These are phyloP conservation scores for Aspergillus vadensis DNA, from an alignment of 2,329 filamentous ascomycete species.

Conservation along the genomic window DNA sequence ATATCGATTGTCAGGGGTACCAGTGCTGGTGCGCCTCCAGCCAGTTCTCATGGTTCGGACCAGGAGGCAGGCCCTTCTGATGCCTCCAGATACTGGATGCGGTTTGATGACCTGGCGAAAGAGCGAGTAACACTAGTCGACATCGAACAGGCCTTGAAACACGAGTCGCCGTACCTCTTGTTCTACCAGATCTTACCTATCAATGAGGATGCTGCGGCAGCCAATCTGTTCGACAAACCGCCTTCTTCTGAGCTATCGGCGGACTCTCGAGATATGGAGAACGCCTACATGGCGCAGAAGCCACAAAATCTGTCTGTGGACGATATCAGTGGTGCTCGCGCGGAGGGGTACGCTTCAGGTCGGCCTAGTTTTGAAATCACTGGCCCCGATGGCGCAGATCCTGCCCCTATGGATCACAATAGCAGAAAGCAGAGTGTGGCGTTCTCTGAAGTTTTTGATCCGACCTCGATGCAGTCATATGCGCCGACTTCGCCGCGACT, in stretches of 20 bases:
- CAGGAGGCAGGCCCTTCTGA: constrained; percentile 46
- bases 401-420: constrained; percentile 18
- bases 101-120: constrained; percentile 82
- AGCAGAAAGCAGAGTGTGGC: constrained; percentile 31
- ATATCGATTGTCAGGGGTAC: constrained; percentile 79
- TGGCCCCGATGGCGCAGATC: constrained; percentile 26
- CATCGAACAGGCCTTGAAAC: constrained; percentile 73
- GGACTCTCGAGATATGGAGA: constrained; percentile 26
- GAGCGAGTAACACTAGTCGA: constrained; percentile 75
- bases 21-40: constrained; percentile 42
- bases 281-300: constrained; percentile 21
- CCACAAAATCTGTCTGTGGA: constrained; percentile 22
- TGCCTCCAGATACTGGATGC: constrained; percentile 78
- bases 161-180: constrained; percentile 90
- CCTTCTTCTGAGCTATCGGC: constrained; percentile 32
- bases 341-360: constrained; percentile 28
- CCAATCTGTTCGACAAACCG: constrained; percentile 38
- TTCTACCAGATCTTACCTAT: constrained; percentile 95
- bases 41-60: constrained; percentile 29
- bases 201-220: constrained; percentile 60
- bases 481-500: constrained; percentile 30
- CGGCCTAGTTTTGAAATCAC: constrained; percentile 45
- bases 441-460: constrained; percentile 28
- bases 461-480: constrained; percentile 23
- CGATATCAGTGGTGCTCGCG: constrained; percentile 21